Evolutionary conservation across 2,329 filamentous ascomycete genomes (phyloP).

Genomic region (Ophiostoma piceae): DNA sequence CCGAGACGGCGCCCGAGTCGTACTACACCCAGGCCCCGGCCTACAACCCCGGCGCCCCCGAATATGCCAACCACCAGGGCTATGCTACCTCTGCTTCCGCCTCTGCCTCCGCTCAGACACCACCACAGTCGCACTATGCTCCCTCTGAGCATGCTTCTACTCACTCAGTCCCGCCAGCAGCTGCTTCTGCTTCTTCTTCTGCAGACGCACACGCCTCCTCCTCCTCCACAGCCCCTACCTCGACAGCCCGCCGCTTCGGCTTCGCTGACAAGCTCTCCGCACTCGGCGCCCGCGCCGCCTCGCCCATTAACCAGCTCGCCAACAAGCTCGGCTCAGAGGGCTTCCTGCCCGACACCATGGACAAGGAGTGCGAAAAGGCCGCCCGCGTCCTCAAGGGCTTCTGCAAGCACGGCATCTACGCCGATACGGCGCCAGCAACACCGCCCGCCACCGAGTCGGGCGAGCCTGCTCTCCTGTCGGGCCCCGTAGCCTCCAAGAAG

Average conservation of each 20-base stretch:
- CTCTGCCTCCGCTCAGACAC: constrained; percentile 14
- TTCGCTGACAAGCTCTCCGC: constrained; percentile 32
- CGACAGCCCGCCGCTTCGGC: constrained; percentile 19
- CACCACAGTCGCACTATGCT: constrained; percentile 10
- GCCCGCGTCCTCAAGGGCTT: constrained; percentile 78
- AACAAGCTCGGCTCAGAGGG: constrained; percentile 79
- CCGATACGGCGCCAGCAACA: constrained; percentile 30
- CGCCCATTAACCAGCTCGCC: constrained; percentile 72
- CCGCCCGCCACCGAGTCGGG: background rate
- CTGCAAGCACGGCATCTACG: constrained; percentile 61
- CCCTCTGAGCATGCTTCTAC: background rate
- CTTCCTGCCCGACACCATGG: constrained; percentile 79
- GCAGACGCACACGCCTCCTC: background rate
- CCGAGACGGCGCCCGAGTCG: constrained; percentile 17
- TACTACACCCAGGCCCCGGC: constrained; percentile 22
- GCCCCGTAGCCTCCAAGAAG: background rate
- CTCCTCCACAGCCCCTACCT: background rate
- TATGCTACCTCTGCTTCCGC: constrained; percentile 14
- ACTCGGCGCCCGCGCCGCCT: constrained; percentile 49
- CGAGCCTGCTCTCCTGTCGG: background rate
- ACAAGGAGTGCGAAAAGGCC: constrained; percentile 88
- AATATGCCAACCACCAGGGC: constrained; percentile 26
- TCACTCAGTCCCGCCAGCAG: background rate
- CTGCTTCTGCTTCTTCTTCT: background rate
- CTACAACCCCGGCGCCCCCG: constrained; percentile 28